These are phyloP conservation scores for Astraeus odoratus DNA, from an alignment of 768 basidiomycete species.

Conservation along the genomic window DNA sequence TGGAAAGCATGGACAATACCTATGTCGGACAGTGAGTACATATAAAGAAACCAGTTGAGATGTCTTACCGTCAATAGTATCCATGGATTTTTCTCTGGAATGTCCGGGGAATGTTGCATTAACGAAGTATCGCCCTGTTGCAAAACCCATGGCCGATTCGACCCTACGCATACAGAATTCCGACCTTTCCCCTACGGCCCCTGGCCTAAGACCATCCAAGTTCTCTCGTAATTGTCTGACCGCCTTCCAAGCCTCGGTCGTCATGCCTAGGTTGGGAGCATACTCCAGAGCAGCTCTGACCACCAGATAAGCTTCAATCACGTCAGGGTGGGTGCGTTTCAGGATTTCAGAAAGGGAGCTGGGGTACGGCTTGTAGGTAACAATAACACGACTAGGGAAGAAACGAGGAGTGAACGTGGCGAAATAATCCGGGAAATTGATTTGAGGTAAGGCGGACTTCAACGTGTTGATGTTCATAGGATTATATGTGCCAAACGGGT, in stretches of 20 bases:
- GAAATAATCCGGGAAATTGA: conserved; percentile 83
- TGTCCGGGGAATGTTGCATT: conserved; percentile 74
- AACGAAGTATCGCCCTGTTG: conserved; percentile 85
- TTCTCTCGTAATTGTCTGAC: conserved; percentile 63
- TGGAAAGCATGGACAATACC: conserved; percentile 84
- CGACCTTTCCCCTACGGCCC: conserved; percentile 73
- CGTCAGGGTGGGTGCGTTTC: conserved; percentile 54
- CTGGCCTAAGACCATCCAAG: conserved; percentile 80
- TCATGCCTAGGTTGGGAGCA: conserved; percentile 63
- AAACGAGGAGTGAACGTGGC: conserved; percentile 74
- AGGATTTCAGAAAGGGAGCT: conserved; percentile 62
- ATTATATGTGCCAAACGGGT: conserved; percentile 88
- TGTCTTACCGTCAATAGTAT: conserved; percentile 66
- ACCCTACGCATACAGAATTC: conserved; percentile 77
- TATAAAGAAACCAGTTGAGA: neutral
- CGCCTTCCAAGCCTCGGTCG: conserved; percentile 75
- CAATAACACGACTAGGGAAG: conserved; percentile 69
- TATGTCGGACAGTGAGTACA: conserved; percentile 23
- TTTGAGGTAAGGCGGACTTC: conserved; percentile 59
- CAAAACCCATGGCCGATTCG: conserved; percentile 76
- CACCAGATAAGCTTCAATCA: conserved; percentile 83
- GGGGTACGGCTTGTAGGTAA: conserved; percentile 78
- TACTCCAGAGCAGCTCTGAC: conserved; percentile 64
- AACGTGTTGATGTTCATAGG: conserved; percentile 67
- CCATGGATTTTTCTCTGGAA: conserved; percentile 73